Evolutionary conservation across 768 basidiomycete species (phyloP).

Genomic region (Pulveroboletus sp.): DNA sequence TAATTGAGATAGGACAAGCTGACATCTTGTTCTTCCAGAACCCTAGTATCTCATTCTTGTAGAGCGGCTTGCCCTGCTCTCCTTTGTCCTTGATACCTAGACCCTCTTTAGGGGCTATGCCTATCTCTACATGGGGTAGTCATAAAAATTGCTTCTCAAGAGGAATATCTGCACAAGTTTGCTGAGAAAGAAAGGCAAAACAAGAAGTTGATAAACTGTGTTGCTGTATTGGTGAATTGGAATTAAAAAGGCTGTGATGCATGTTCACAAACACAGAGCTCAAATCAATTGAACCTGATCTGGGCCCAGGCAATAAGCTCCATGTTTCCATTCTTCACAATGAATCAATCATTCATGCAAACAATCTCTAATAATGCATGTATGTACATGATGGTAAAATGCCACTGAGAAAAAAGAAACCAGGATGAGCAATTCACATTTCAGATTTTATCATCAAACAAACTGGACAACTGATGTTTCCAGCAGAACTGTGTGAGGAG

Average conservation of each 20-base stretch:
- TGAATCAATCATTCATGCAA: conserved; percentile 19
- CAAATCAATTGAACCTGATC: not conserved
- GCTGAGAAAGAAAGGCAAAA: not conserved
- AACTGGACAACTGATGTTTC: conserved; percentile 29
- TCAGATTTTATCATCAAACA: conserved; percentile 39
- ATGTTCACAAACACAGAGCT: not conserved
- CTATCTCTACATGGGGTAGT: too few species aligned
- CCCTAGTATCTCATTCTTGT: too few species aligned
- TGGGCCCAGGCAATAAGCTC: not conserved
- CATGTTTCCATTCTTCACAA: conserved; percentile 15
- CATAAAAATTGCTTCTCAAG: too few species aligned
- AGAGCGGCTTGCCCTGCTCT: too few species aligned
- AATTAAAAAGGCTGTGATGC: not conserved
- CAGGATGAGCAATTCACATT: conserved; percentile 36
- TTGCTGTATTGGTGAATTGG: not conserved
- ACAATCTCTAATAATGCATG: conserved; percentile 22
- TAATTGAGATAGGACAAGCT: too few species aligned
- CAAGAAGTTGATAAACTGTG: not conserved
- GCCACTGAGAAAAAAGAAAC: conserved; percentile 27
- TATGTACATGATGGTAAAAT: conserved; percentile 1
- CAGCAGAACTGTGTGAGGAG: not conserved
- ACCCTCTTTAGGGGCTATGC: too few species aligned
- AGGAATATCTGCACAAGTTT: not conserved
- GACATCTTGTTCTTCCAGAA: too few species aligned
- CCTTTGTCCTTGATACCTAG: too few species aligned